Evolutionary conservation across 225 moss, liverwort and hornwort species (phyloP), one percentile per base, ranked within the genome.

Genomic region (Rhytidiadelphus loreus): DNA sequence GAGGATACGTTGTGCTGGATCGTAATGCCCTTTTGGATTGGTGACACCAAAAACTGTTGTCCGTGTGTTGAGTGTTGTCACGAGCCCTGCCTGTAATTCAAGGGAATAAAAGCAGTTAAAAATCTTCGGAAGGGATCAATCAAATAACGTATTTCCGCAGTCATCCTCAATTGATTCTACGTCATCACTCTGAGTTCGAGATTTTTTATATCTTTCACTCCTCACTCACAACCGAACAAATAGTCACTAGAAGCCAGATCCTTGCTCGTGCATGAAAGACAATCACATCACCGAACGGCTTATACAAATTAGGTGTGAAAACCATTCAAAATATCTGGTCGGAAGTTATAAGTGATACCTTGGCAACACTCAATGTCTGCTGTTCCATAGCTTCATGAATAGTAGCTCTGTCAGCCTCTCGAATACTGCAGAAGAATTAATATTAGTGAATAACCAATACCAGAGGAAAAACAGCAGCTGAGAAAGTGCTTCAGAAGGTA

Each of bases 321-420:
- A 88, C 25, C 60, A n/a, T 41, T 81, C 29, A 86, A 33, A 84
- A 68, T 43, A 57, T 66, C 58, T 53, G 61, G 62, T 62, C 25
- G 29, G 52, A 86, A 85, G 52, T 78, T 25, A 7, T 19, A 56
- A 71, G 74, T 69, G 22, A 81, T 90, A 98, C 98, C 96, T 99
- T 99, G 77, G 98, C 98, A 89, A 99, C 96, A 89, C 98, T 99
- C 85, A 99, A 91, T n/a, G 98, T 97, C 91, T 99, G 98, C 89
- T 99, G 98, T 91, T 99, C 98, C 98, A 99, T 99, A 83, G 98
- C 98, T 93, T 99, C 98, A 90, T 99, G 98, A 85, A 99, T 97
- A 57, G 97, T 99, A 87, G 98, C 96, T 93, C 94, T 96, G 70
- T 99, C 98, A 53, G 96, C 83, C 93, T 99, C 98, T 77, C 98